These are phyloP conservation scores for Piromyces finnis DNA, from an alignment of 192 early-diverging fungal species.

Conservation along the genomic window DNA sequence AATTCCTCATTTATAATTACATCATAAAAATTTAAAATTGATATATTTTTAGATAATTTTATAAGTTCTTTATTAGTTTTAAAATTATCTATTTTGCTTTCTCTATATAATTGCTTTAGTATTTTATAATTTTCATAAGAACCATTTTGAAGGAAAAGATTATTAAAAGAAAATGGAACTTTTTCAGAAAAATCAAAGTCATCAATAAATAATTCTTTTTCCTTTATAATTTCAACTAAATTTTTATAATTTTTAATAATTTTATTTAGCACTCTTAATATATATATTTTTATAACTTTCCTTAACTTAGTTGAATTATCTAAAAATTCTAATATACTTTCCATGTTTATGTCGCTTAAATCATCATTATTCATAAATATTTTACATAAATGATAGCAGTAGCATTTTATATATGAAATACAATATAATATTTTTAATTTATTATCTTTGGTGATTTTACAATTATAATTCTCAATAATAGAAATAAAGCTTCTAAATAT, in stretches of 20 bases:
- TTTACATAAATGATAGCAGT: neutral
- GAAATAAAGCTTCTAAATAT: neutral
- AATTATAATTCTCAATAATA: neutral
- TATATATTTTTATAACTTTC: neutral
- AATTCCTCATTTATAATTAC: neutral
- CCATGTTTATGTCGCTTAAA: neutral
- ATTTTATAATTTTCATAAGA: neutral
- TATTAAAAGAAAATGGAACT: neutral
- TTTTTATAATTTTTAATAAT: neutral
- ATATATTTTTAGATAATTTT: neutral
- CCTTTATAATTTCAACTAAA: neutral
- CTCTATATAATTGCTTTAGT: neutral
- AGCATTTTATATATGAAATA: neutral
- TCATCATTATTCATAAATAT: neutral
- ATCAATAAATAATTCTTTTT: neutral
- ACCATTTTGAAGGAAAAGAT: neutral
- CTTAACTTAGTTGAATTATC: neutral
- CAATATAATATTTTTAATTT: neutral
- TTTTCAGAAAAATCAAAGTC: neutral
- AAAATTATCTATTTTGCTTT: neutral
- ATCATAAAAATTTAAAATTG: neutral
- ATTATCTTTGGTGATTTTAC: neutral
- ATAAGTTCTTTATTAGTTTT: neutral
- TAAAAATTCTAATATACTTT: neutral
- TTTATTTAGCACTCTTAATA: neutral